phyloP scores from a whole-genome alignment of 73 alveolate species.

The Paramecium biaurelia region DNA sequence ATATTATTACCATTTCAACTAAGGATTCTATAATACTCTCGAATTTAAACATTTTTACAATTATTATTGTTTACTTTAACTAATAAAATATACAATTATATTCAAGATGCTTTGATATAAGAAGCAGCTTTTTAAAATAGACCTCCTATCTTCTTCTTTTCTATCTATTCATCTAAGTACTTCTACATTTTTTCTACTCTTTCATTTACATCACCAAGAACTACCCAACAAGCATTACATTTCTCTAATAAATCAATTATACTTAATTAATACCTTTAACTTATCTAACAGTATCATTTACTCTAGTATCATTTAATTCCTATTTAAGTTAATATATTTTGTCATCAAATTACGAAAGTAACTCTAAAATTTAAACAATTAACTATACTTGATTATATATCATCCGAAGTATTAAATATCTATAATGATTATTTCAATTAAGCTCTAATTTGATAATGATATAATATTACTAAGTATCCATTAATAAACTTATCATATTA shows the following conservation, averaged over 20 bases:
- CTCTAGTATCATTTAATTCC: constrained; percentile 3
- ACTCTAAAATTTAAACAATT: background rate
- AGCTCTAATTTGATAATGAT: background rate
- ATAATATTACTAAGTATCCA: background rate
- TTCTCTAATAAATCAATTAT: background rate
- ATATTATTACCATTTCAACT: background rate
- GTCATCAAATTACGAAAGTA: background rate
- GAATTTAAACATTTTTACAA: background rate
- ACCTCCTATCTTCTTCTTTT: background rate
- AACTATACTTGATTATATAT: background rate
- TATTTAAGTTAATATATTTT: background rate
- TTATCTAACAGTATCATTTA: background rate
- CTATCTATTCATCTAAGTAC: background rate
- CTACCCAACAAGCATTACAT: constrained; percentile 42
- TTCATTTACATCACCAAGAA: background rate
- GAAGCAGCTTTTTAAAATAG: background rate
- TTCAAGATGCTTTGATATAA: background rate
- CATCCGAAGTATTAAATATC: background rate
- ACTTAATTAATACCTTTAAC: background rate
- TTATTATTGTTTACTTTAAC: background rate
- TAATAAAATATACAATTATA: background rate
- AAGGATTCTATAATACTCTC: background rate
- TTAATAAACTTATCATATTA: background rate
- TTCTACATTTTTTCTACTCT: constrained; percentile 33
- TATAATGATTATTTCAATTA: background rate